Base-by-base conservation (phyloP, 2,329 filamentous ascomycete genomes). In the Exophiala dermatitidis region DNA sequence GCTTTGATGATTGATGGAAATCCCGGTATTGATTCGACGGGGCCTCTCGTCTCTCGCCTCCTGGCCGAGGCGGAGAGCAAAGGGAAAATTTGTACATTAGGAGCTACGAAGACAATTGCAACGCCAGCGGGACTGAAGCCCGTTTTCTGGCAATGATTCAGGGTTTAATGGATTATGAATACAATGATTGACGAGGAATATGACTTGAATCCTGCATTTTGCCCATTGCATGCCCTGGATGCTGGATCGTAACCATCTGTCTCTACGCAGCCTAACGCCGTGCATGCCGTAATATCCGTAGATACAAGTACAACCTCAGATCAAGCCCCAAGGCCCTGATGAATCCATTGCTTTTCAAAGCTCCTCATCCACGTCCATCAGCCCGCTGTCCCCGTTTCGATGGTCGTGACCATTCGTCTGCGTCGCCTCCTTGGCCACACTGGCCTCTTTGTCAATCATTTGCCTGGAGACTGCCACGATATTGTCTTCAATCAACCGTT, bases 381-480 rank as follows among this genome's bases (percentile, higher is more conserved):
- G 67, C 47, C 70, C 71, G 46, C 68, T 69, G 42, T 84, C 68
- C 46, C 70, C 71, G 53, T 78, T 79, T n/a, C 69, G 67, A 49
- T 73, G 70, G 9, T 54, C 52, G 47, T 63, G 57, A 34, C 76
- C 77, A 61, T 78, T 63, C 64, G 69, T 47, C 57, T 66, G 48
- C 60, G 70, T 52, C 55, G 86, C 78, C 72, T 85, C 84, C 69
- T 81, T 84, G 19, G 91, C 88, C 72, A 95, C 88, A 3, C 90
- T 93, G 2, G 93, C 93, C 72, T 98, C 93, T 76, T 97, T 97
- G 76, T 97, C 93, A 66, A 98, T 97, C 91, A 98, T 96, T 72
- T 97, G 93, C 69, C 91, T 81, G 61, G 90, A 94, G n/a, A 98
- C 90, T 2, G 90, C 88, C 8, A 98, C 93, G 61, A 98, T 98